phyloP scores from a whole-genome alignment of 768 basidiomycete genomes.

The Cystofilobasidium ferigula region DNA sequence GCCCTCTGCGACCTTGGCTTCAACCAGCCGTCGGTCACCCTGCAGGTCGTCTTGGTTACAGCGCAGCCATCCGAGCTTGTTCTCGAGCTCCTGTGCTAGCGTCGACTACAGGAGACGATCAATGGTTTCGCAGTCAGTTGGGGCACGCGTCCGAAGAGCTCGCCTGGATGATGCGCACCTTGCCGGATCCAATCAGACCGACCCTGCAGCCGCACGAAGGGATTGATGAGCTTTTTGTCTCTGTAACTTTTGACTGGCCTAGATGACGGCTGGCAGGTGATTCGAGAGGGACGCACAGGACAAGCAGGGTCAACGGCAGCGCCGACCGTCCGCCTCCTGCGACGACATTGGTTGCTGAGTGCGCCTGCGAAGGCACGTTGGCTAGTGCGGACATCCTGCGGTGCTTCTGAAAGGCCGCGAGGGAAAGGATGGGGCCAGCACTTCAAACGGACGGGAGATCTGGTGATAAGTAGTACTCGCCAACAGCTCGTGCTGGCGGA shows the following conservation, averaged over 20 bases:
- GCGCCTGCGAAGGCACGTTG: too few species aligned
- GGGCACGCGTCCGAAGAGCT: background rate
- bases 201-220: background rate
- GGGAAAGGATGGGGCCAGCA: too few species aligned
- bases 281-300: background rate
- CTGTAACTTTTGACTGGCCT: too few species aligned
- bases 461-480: too few species aligned
- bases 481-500: too few species aligned
- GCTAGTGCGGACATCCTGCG: too few species aligned
- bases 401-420: too few species aligned
- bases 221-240: too few species aligned
- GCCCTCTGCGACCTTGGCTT: conserved; percentile 10
- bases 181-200: conserved; percentile 13
- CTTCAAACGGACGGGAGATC: too few species aligned
- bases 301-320: background rate
- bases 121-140: background rate
- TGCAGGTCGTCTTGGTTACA: conserved; percentile 24
- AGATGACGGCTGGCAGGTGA: too few species aligned
- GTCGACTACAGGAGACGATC: background rate
- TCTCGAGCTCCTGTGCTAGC: conserved; percentile 15
- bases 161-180: background rate
- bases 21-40: conserved; percentile 20
- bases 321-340: background rate
- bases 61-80: conserved; percentile 9
- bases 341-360: too few species aligned